Evolutionary conservation across 1,284 basidiomycete species (phyloP).

Genomic region (Sporisorium exsertum): DNA sequence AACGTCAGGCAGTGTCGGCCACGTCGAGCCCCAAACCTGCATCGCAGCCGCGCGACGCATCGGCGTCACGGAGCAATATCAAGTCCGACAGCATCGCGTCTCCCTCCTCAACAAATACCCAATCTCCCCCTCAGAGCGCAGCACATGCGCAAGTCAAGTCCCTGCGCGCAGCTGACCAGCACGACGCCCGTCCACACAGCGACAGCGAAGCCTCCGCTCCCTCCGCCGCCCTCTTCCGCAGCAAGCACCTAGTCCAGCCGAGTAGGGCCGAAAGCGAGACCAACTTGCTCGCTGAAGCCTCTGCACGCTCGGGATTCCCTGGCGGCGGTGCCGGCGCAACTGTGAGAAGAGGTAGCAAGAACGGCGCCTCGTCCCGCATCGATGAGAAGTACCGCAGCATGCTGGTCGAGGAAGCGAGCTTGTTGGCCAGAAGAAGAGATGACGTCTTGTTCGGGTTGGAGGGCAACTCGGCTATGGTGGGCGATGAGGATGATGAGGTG

Average conservation of each 20-base stretch:
- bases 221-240: not conserved
- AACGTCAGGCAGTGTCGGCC: slow-evolving; percentile 16
- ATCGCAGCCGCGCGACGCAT: not conserved
- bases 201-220: slow-evolving; percentile 21
- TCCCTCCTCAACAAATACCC: not conserved
- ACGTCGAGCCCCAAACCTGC: slow-evolving; percentile 19
- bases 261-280: slow-evolving; percentile 32
- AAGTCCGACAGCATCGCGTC: not conserved
- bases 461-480: slow-evolving; percentile 15
- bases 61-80: not conserved
- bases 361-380: slow-evolving; percentile 31
- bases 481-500: slow-evolving; percentile 25
- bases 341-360: slow-evolving; percentile 23
- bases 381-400: slow-evolving; percentile 56
- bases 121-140: not conserved
- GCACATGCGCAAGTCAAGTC: slow-evolving; percentile 2
- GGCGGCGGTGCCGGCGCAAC: slow-evolving; percentile 8
- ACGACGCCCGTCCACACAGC: slow-evolving; percentile 18
- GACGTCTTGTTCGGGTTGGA: slow-evolving; percentile 56
- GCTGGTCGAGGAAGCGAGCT: slow-evolving; percentile 66
- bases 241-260: not conserved
- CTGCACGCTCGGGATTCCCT: slow-evolving; percentile 12
- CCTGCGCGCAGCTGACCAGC: not conserved
- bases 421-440: slow-evolving; percentile 66
- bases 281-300: slow-evolving; percentile 15